Conservation (phyloP, 73 alveolate genomes). For the Paramecium octaurelia region DNA sequence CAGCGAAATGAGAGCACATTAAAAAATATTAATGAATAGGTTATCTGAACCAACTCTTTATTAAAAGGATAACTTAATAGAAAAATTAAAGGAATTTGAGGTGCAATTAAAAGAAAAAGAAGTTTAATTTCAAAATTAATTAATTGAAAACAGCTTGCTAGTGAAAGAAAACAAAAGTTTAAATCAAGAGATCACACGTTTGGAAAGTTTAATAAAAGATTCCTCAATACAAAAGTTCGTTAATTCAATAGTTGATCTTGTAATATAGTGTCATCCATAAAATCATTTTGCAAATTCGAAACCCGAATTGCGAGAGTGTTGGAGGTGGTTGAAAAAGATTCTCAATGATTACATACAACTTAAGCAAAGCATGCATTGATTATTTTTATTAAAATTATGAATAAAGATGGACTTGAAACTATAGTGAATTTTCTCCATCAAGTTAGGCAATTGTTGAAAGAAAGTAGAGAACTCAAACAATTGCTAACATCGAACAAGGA, state of each 20-base stretch:
- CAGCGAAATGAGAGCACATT: slow-evolving; percentile 19
- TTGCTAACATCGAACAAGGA: not conserved
- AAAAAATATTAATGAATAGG: not conserved
- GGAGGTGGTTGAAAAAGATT: slow-evolving; percentile 46
- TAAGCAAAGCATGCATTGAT: not conserved
- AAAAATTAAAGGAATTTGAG: not conserved
- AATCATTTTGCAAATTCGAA: not conserved
- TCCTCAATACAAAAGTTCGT: not conserved
- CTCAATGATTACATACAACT: slow-evolving; percentile 13
- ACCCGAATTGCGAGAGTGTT: slow-evolving; percentile 36
- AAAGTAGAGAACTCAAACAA: not conserved
- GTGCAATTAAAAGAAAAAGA: not conserved
- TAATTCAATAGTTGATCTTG: slow-evolving; percentile 21
- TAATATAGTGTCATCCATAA: slow-evolving; percentile 27
- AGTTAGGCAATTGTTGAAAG: not conserved
- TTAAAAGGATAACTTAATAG: not conserved
- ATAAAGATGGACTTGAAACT: slow-evolving; percentile 25
- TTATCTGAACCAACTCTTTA: not conserved
- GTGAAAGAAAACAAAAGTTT: not conserved
- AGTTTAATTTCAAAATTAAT: not conserved
- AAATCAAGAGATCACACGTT: not conserved
- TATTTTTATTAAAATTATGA: not conserved
- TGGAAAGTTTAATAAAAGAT: not conserved
- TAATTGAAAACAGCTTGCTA: slow-evolving; percentile 13
- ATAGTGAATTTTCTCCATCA: not conserved